Evolutionary conservation across 1,284 basidiomycete genomes (phyloP), one percentile per base, ranked within the genome.

Genomic region (Somion occarium): DNA sequence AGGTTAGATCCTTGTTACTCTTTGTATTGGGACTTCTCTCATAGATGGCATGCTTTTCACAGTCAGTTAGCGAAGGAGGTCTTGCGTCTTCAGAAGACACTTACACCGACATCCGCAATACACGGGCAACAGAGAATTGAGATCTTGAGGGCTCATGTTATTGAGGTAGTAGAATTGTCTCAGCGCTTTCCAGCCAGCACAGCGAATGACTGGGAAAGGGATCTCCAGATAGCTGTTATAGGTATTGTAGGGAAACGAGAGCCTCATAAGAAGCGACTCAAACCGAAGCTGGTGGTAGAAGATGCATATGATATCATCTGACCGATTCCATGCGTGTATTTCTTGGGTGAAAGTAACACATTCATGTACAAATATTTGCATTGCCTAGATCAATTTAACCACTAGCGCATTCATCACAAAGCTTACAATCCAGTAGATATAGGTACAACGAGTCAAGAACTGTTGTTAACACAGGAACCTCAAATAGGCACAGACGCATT

Each of bases 401-500:
- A n/a, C n/a, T n/a, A n/a, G n/a, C n/a, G 30, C 30, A 7, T 7
- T 15, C 7, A 34, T 7, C 30, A 34, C 15, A 15, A 34, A 34
- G 30, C 30, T 7, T 34, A 34, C 30, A 34, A 34, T 34, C 30
- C 7, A 34, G 15, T 34, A 34, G 15, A 7, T 34, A 34, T 34
- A 34, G 15, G 7, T 34, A 34, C 30, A 34, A 34, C 30, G 15
- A 34, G 15, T 7, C 30, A 34, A 34, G 15, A 34, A 34, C 30
- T 7, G 15, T 15, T 7, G 15, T 15, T 7, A 34, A 34, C 7
- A 34, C 15, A 15, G 30, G 30, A 7, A 34, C 7, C 7, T 34
- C 30, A 34, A 34, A 61, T 53, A 2, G 59, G 55, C 23, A 63
- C 60, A 27, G 64, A 63, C 19, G 63, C 55, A 50, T 89, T 89